A percentile compares a stretch with the other conserved stretches of the same genome.
Conservation (phyloP, 2,329 filamentous ascomycete genomes). For the Cercospora citrullina region DNA sequence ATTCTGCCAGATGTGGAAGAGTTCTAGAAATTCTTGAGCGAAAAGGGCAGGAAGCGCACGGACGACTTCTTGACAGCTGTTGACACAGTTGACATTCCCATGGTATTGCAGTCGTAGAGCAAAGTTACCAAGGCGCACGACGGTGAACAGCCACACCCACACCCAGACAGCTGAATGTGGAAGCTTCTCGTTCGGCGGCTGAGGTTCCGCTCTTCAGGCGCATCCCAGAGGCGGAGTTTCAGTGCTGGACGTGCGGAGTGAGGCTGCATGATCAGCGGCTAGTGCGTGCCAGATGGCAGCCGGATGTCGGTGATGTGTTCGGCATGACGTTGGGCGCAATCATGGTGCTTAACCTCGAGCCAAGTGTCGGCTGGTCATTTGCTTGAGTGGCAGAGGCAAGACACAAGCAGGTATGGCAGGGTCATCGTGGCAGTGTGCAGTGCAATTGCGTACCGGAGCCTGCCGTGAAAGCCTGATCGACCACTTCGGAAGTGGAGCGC, state of each 20-base stretch:
- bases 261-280: conserved; percentile 4
- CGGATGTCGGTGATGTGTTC: neutral
- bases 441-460: neutral
- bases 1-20: neutral
- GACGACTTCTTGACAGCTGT: neutral
- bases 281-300: conserved; percentile 1
- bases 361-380: conserved; percentile 8
- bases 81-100: neutral
- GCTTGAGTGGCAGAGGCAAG: neutral
- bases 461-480: neutral
- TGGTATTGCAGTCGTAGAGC: neutral
- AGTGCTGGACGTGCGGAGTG: neutral
- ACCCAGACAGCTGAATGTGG: neutral
- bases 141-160: neutral
- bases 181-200: neutral
- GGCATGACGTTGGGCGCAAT: neutral
- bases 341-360: neutral
- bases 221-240: neutral
- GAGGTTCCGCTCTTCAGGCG: neutral
- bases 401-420: neutral
- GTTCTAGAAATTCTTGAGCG: neutral
- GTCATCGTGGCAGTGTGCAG: neutral
- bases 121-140: neutral
- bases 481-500: neutral
- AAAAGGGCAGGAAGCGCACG: neutral